phyloP scores from a whole-genome alignment of 148 eudicot genomes.

The Nepenthes mirabilis region DNA sequence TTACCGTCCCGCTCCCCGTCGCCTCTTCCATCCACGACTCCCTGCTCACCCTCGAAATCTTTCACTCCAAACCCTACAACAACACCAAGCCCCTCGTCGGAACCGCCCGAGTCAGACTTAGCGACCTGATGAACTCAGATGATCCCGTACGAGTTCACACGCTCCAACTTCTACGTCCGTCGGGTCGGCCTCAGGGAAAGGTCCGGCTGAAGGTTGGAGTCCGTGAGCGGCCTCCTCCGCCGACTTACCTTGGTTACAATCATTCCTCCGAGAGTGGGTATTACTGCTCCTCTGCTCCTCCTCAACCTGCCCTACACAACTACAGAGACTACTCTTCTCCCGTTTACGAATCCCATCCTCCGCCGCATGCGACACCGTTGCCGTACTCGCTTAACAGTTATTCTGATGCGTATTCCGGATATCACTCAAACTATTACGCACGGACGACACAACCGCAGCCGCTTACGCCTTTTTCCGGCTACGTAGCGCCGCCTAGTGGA shows the following conservation, averaged over 20 bases:
- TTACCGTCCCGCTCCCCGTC: slow-evolving; percentile 35
- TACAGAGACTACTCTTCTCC: slow-evolving; percentile 25
- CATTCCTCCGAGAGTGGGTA: slow-evolving; percentile 31
- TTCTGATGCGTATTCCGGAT: slow-evolving; percentile 4
- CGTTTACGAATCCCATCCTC: slow-evolving; percentile 9
- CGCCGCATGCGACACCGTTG: slow-evolving; percentile 3
- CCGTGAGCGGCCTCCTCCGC: slow-evolving; percentile 29
- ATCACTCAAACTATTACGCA: slow-evolving; percentile 14
- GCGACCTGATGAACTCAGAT: slow-evolving; percentile 24
- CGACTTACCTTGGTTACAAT: slow-evolving; percentile 31
- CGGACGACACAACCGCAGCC: slow-evolving; percentile 14
- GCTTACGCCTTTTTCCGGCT: slow-evolving; percentile 13
- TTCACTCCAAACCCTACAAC: slow-evolving; percentile 69
- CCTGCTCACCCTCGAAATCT: slow-evolving; percentile 45
- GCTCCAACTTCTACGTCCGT: slow-evolving; percentile 52
- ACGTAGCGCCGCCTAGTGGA: slow-evolving; percentile 21
- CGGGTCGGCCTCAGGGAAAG: slow-evolving; percentile 76
- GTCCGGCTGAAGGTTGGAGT: slow-evolving; percentile 42
- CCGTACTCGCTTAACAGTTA: background rate
- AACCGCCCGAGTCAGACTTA: slow-evolving; percentile 28
- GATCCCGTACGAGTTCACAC: slow-evolving; percentile 18
- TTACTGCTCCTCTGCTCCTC: slow-evolving; percentile 56
- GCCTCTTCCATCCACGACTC: slow-evolving; percentile 27
- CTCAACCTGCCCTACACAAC: slow-evolving; percentile 20
- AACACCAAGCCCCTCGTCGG: slow-evolving; percentile 66